Conservation (phyloP, 2,329 filamentous ascomycete species). For the Talaromyces albobiverticillius region DNA sequence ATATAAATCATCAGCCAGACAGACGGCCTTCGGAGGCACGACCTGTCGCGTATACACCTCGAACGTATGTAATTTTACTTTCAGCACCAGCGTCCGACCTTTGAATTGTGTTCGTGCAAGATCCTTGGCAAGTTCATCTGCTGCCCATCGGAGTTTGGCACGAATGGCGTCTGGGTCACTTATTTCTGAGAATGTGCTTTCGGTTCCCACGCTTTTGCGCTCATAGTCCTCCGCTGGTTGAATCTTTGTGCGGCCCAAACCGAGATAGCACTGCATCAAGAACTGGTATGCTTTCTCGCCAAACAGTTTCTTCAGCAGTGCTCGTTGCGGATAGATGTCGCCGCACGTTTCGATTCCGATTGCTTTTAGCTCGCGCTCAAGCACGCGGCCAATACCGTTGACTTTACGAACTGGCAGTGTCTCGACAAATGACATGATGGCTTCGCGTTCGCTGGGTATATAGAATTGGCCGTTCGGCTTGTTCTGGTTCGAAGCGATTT, state of each 20-base stretch:
- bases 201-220: slow-evolving; percentile 89
- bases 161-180: slow-evolving; percentile 65
- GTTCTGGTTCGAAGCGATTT: slow-evolving; percentile 93
- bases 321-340: slow-evolving; percentile 75
- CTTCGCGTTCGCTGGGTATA: slow-evolving; percentile 66
- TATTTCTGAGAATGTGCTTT: slow-evolving; percentile 85
- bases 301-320: slow-evolving; percentile 73
- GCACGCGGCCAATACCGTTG: slow-evolving; percentile 89
- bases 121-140: slow-evolving; percentile 84
- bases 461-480: slow-evolving; percentile 93
- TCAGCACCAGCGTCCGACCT: slow-evolving; percentile 85
- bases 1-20: slow-evolving; percentile 76
- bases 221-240: slow-evolving; percentile 87
- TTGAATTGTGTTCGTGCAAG: slow-evolving; percentile 76
- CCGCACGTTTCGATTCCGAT: slow-evolving; percentile 86
- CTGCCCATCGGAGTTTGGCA: slow-evolving; percentile 74
- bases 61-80: slow-evolving; percentile 91
- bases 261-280: slow-evolving; percentile 77
- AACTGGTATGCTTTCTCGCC: slow-evolving; percentile 91
- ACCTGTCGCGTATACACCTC: slow-evolving; percentile 85
- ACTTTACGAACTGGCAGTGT: slow-evolving; percentile 83
- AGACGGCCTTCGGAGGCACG: slow-evolving; percentile 69
- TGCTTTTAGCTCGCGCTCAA: slow-evolving; percentile 85
- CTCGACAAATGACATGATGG: slow-evolving; percentile 83
- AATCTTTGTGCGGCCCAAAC: slow-evolving; percentile 78